Conservation (phyloP, 192 early-diverging fungal species). For the Podila clonocystis region DNA sequence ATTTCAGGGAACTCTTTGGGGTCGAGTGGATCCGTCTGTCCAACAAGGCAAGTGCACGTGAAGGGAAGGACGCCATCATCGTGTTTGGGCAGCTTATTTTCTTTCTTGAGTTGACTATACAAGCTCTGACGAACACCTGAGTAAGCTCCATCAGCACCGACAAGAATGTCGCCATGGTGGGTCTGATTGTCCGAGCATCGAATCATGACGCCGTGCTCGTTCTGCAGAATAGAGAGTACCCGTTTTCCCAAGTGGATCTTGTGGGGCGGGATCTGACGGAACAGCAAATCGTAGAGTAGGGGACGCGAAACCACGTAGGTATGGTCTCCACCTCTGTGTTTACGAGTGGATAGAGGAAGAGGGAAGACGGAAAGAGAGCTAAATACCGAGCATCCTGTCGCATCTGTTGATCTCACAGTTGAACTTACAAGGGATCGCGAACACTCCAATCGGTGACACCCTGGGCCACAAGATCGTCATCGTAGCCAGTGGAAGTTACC, state of each 20-base stretch:
- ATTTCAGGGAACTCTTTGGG: background rate
- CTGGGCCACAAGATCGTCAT: too few species aligned
- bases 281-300: background rate
- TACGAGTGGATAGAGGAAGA: too few species aligned
- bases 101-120: background rate
- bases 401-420: too few species aligned
- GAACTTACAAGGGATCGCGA: too few species aligned
- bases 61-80: background rate
- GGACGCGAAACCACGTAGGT: background rate
- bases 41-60: slow-evolving; percentile 6
- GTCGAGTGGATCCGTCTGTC: background rate
- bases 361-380: too few species aligned
- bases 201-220: background rate
- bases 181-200: slow-evolving; percentile 3
- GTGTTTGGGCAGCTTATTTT: background rate
- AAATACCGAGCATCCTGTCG: too few species aligned
- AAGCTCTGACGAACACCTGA: slow-evolving; percentile 12
- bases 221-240: background rate
- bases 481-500: too few species aligned
- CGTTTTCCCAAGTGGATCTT: background rate
- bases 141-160: slow-evolving; percentile 15
- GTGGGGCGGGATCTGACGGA: background rate
- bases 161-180: slow-evolving; percentile 8
- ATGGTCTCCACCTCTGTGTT: background rate
- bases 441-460: too few species aligned